Base-by-base conservation (phyloP, 352 stramenopile species). In the Phytophthora pistaciae region DNA sequence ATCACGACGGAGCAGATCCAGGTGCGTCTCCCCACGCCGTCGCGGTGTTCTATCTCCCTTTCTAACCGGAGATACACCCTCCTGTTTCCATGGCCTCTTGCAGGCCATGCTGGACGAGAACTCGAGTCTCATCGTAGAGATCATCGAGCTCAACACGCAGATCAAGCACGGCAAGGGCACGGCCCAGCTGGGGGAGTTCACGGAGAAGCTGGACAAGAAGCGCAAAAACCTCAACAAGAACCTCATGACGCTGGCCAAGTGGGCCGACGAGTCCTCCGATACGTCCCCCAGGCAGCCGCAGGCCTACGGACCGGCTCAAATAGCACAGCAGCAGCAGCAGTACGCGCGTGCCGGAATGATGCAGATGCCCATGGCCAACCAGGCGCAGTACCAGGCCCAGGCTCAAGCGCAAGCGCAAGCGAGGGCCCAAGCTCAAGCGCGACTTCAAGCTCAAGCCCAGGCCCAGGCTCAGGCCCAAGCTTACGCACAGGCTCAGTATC, bases 221-320 rank as follows among this genome's bases (percentile, higher is more conserved):
- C 84, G 89, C 64, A 95, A 96, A 66, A 90, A 91, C 67, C 89
- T 96, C 56, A 96, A 96, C 78, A 91, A 91, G 73, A 96, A 96
- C 76, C 80, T 96, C 57, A 96, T 96, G 89, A 96, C 87, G 50
- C 81, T 96, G 36, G 89, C 89, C 49, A 96, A 96, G 66, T 96
- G 89, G 89, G 89, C 89, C 16, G 89, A 96, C 58, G 89, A 96
- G 58, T 92, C 87, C 21, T 88, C 86, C 5, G 87, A 96, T 27
- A 84, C 87, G 52, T 84, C 86, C 5, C 78, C 82, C 38, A 79
- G 61, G 58, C 84, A 72, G 14, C 79, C 79, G 23, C 71, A 77
- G 46, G 58, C 57, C 50, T 82, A 77, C 44, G 79, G 62, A 18
- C 67, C 70, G 46, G 69, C 62, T 1, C 78, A 86, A 54, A 71